These are phyloP conservation scores for Aspergillus vadensis DNA, from an alignment of 2,329 filamentous ascomycete genomes.

Conservation along the genomic window DNA sequence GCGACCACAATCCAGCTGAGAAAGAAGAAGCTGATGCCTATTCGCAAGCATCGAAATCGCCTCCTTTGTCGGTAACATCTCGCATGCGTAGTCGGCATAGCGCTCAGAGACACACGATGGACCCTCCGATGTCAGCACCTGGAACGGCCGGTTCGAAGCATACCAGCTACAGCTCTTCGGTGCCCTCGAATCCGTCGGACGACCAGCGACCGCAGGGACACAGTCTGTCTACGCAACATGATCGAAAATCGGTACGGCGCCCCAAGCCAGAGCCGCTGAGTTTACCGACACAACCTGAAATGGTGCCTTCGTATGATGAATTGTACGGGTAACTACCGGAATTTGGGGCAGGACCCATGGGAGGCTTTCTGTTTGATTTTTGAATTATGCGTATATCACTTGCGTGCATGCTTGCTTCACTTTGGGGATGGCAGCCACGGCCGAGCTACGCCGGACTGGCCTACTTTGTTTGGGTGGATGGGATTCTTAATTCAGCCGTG, in stretches of 20 bases:
- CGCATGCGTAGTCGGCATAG: slow-evolving; percentile 39
- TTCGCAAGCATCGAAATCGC: slow-evolving; percentile 34
- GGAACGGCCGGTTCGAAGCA: slow-evolving; percentile 35
- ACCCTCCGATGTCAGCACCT: slow-evolving; percentile 28
- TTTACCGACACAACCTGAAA: slow-evolving; percentile 24
- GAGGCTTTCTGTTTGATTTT: neutral
- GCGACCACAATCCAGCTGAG: neutral
- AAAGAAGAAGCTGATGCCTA: slow-evolving; percentile 23
- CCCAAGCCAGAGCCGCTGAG: slow-evolving; percentile 25
- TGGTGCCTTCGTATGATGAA: slow-evolving; percentile 44
- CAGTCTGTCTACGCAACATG: slow-evolving; percentile 18
- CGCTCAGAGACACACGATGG: slow-evolving; percentile 33
- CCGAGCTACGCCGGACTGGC: neutral
- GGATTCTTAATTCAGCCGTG: neutral
- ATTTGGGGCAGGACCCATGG: neutral
- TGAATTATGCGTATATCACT: neutral
- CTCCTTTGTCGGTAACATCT: slow-evolving; percentile 40
- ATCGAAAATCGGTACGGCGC: slow-evolving; percentile 26
- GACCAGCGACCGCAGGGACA: slow-evolving; percentile 28
- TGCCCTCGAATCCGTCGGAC: slow-evolving; percentile 29
- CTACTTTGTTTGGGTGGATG: neutral
- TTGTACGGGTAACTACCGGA: slow-evolving; percentile 35
- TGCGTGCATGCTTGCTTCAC: neutral
- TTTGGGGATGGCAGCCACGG: neutral
- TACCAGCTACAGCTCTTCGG: slow-evolving; percentile 37